Evolutionary conservation across 805 yeast species (phyloP), one percentile per base, ranked within the genome.

Genomic region (Yarrowia sp.): DNA sequence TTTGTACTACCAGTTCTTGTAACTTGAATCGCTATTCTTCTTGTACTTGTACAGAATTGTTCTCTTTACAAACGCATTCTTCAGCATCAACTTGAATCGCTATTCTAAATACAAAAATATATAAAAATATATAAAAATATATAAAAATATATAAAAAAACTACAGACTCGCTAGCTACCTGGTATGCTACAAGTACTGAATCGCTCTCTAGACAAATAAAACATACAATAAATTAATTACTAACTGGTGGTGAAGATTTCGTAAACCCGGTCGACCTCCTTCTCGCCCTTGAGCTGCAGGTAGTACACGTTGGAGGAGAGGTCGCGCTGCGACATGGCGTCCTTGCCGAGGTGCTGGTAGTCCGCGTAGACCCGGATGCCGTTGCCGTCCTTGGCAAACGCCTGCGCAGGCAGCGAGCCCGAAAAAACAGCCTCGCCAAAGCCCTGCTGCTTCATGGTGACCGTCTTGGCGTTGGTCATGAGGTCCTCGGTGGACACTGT

Each of bases 381-480:
- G 21, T 18, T 29, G n/a, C 47, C 47, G 29, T 38, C 61, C 47
- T 39, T 55, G 61, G 47, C 46, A 55, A 38, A 55, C 16, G 61
- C 61, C 35, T 55, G 46, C 27, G 47, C 47, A 4, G 61, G 47
- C 7, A 55, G 36, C 7, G 47, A 38, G 16, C 61, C 61, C 4
- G 46, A 38, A 21, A 55, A 55, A 7, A 55, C 46, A 13, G 61
- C 61, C n/a, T 55, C 61, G 2, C 36, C 47, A 19, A 55, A 55
- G 2, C 61, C 61, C 47, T 55, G 38, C 47, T 55, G 61, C 29
- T 55, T 38, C 61, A 55, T 55, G 27, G 61, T 55, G n/a, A 55
- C 61, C 6, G 47, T 38, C 47, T 55, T 55, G 47, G 61, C 21
- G 29, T 25, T 38, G 29, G 61, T 38, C 47, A 38, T 55, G 8